Conservation (phyloP, 2,329 filamentous ascomycete species). For the Aspergillus sp. region DNA sequence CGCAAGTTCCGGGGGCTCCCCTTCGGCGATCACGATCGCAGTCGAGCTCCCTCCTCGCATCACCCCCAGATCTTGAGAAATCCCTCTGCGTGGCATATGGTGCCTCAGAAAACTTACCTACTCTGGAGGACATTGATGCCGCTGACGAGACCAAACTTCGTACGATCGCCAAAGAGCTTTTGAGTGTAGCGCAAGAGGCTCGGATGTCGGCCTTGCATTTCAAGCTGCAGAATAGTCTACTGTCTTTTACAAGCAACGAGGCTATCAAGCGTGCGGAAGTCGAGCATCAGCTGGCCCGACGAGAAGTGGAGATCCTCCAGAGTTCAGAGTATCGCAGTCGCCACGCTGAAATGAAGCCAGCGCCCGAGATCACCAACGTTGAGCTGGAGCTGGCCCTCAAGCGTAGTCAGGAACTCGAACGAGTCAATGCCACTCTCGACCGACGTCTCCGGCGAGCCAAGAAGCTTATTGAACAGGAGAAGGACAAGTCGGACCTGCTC, state of each 20-base stretch:
- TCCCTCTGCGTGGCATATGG: conserved; percentile 42
- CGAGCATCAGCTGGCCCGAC: conserved; percentile 85
- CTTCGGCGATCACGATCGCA: conserved; percentile 41
- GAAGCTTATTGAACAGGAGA: conserved; percentile 73
- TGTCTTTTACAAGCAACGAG: conserved; percentile 79
- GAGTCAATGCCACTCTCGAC: conserved; percentile 63
- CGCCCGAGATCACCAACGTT: conserved; percentile 37
- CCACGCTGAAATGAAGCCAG: conserved; percentile 48
- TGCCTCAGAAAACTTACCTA: conserved; percentile 45
- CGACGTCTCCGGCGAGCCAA: conserved; percentile 70
- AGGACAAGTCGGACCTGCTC: conserved; percentile 68
- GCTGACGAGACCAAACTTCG: conserved; percentile 54
- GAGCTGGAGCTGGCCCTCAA: conserved; percentile 60
- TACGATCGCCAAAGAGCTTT: conserved; percentile 53
- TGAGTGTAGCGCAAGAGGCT: conserved; percentile 57
- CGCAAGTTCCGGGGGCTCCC: conserved; percentile 50
- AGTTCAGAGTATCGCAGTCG: conserved; percentile 68
- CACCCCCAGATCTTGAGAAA: conserved; percentile 50
- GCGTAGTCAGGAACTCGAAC: conserved; percentile 63
- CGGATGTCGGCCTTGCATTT: conserved; percentile 87
- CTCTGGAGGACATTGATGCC: conserved; percentile 50
- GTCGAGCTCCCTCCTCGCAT: conserved; percentile 34
- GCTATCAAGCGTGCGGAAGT: conserved; percentile 83
- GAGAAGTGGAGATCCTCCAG: conserved; percentile 81
- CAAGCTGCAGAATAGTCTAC: conserved; percentile 83